phyloP scores from a whole-genome alignment of 306 rosid species.

The Quercus bicolor region DNA sequence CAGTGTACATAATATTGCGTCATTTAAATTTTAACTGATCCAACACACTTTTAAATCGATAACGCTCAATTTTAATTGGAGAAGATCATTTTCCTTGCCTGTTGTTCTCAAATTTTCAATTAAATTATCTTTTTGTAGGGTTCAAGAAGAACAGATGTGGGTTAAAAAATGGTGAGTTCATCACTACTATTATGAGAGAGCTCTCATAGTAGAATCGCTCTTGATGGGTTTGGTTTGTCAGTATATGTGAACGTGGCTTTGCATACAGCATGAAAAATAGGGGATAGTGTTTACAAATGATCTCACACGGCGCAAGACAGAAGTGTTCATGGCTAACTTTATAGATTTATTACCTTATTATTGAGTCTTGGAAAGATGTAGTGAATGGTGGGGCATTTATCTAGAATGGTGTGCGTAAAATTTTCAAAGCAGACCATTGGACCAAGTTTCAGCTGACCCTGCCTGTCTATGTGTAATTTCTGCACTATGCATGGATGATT shows the following conservation, averaged over 20 bases:
- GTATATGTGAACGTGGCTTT: conserved; percentile 45
- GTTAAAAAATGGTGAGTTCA: neutral
- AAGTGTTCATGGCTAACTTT: conserved; percentile 52
- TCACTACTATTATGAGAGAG: neutral
- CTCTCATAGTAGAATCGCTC: neutral
- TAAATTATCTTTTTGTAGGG: no score
- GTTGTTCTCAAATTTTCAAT: no score
- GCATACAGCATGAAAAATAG: conserved; percentile 25
- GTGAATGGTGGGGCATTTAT: conserved; percentile 54
- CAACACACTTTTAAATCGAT: no score
- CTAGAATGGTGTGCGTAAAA: conserved; percentile 44
- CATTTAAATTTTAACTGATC: no score
- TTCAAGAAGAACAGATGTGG: neutral
- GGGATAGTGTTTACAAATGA: conserved; percentile 15
- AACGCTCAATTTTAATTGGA: no score
- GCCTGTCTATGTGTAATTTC: conserved; percentile 14
- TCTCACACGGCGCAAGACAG: conserved; percentile 21
- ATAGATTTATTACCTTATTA: conserved; percentile 60
- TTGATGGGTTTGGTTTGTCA: conserved; percentile 54
- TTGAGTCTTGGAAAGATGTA: conserved; percentile 42
- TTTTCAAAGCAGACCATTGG: conserved; percentile 40
- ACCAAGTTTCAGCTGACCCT: conserved; percentile 47
- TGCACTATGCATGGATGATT: conserved; percentile 27
- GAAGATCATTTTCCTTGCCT: no score
- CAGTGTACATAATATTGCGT: no score